These are phyloP conservation scores for Chytriomyces sp. DNA, from an alignment of 192 early-diverging fungal species.

Conservation along the genomic window DNA sequence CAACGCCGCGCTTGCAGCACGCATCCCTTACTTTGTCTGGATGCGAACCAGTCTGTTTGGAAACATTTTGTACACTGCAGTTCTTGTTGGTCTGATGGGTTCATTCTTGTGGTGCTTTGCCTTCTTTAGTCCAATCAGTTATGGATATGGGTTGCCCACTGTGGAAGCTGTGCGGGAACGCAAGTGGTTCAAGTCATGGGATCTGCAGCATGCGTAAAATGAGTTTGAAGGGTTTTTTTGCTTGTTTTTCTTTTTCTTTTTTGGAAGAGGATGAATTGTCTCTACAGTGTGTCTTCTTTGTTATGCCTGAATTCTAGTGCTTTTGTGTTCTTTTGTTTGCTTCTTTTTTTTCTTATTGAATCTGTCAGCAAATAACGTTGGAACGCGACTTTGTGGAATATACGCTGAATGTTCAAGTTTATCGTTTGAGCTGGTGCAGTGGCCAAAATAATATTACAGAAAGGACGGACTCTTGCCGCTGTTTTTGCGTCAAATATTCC, in stretches of 20 bases:
- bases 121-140: constrained; percentile 86
- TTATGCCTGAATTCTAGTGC: too few species aligned
- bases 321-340: too few species aligned
- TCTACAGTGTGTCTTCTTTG: too few species aligned
- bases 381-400: too few species aligned
- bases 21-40: constrained; percentile 34
- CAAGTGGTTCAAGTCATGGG: constrained; percentile 82
- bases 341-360: too few species aligned
- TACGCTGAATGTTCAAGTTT: too few species aligned
- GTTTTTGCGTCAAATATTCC: too few species aligned
- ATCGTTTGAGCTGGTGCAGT: too few species aligned
- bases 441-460: too few species aligned
- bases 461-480: too few species aligned
- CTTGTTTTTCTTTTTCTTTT: background rate
- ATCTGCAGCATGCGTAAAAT: constrained; percentile 75
- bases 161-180: constrained; percentile 63
- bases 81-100: constrained; percentile 49
- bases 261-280: too few species aligned
- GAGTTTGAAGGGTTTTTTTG: background rate
- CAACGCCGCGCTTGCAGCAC: constrained; percentile 17
- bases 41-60: constrained; percentile 32
- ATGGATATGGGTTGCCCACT: constrained; percentile 73
- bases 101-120: constrained; percentile 66
- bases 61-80: constrained; percentile 40
- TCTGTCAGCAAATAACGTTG: too few species aligned